Percentiles rank a stretch among this genome's conserved stretches.
These are phyloP conservation scores for Pseudogymnoascus verrucosus DNA, from an alignment of 2,329 filamentous ascomycete genomes.

Conservation along the genomic window DNA sequence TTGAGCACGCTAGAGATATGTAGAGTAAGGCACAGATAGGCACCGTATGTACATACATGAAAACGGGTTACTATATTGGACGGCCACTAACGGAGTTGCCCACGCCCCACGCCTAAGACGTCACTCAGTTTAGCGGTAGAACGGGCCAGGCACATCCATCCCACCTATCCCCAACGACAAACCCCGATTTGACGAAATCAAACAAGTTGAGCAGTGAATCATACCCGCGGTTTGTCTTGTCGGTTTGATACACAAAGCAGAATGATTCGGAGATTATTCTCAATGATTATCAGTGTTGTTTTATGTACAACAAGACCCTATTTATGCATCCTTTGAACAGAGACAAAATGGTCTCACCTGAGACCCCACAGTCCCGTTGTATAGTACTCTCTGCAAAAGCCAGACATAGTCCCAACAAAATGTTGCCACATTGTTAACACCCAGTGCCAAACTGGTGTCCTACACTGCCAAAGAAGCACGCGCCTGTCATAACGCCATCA, in stretches of 20 bases:
- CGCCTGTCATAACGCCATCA: background rate
- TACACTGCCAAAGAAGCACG: background rate
- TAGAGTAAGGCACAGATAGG: background rate
- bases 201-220: background rate
- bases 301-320: background rate
- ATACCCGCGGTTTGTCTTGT: background rate
- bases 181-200: background rate
- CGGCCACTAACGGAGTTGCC: slow-evolving; percentile 1
- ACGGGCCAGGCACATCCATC: slow-evolving; percentile 1
- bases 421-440: background rate
- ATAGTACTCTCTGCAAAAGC: background rate
- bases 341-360: background rate
- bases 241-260: background rate
- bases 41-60: background rate
- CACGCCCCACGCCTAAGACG: background rate
- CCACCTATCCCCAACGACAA: background rate
- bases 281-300: background rate
- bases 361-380: background rate
- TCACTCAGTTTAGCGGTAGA: background rate
- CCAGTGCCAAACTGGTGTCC: background rate
- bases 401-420: background rate
- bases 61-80: slow-evolving; percentile 1
- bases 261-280: background rate
- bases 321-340: background rate
- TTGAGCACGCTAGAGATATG: background rate